phyloP scores from a whole-genome alignment of 2,329 filamentous ascomycete species.

The Cladophialophora exuberans region DNA sequence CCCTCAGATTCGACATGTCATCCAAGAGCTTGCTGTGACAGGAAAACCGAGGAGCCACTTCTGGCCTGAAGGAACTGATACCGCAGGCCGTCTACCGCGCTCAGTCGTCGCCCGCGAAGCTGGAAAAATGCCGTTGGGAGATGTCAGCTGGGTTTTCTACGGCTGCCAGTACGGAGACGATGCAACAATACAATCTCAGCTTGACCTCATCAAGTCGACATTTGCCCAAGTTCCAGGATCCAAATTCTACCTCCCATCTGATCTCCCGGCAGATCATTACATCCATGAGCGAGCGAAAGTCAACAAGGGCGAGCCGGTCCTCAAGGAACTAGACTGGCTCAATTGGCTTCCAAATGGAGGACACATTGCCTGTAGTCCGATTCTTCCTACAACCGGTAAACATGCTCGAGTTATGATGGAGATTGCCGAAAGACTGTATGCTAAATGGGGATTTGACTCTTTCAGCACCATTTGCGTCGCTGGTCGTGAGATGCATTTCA shows the following conservation, averaged over 20 bases:
- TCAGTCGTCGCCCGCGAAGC: slow-evolving; percentile 37
- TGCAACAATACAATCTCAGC: slow-evolving; percentile 7
- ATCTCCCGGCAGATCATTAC: slow-evolving; percentile 40
- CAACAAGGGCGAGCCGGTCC: slow-evolving; percentile 31
- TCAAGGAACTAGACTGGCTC: slow-evolving; percentile 47
- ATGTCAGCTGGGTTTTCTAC: slow-evolving; percentile 53
- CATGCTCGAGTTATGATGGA: slow-evolving; percentile 52
- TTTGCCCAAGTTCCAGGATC: slow-evolving; percentile 49
- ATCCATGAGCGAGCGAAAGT: slow-evolving; percentile 37
- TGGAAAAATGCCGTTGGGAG: slow-evolving; percentile 29
- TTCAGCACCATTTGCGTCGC: slow-evolving; percentile 56
- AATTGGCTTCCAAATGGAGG: slow-evolving; percentile 58
- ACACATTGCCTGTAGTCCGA: slow-evolving; percentile 58
- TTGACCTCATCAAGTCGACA: slow-evolving; percentile 44
- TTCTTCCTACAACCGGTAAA: slow-evolving; percentile 52
- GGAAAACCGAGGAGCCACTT: slow-evolving; percentile 38
- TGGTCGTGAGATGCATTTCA: slow-evolving; percentile 59
- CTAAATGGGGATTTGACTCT: slow-evolving; percentile 53
- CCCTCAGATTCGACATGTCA: slow-evolving; percentile 50
- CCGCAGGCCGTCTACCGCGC: slow-evolving; percentile 44
- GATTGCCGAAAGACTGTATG: slow-evolving; percentile 51
- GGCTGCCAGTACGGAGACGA: slow-evolving; percentile 46
- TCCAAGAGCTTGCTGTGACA: slow-evolving; percentile 50
- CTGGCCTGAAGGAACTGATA: slow-evolving; percentile 38
- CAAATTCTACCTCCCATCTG: slow-evolving; percentile 47